Evolutionary conservation across 1,284 basidiomycete genomes (phyloP).

Genomic region (Melampsora abietis-canadensis): DNA sequence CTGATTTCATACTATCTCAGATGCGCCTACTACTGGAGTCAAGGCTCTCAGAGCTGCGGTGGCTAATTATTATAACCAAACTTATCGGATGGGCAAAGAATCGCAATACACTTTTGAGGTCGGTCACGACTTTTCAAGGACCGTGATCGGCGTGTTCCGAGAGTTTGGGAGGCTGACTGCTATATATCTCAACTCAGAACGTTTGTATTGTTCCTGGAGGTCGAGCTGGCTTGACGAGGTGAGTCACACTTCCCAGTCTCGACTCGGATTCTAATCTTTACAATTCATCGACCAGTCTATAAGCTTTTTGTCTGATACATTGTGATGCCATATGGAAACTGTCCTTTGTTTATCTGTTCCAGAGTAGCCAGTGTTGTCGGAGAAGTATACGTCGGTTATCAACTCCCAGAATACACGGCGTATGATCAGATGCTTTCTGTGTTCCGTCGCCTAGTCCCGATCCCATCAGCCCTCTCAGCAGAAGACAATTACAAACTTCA

Average conservation of each 20-base stretch:
- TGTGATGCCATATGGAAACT: neutral
- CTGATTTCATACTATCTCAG: constrained; percentile 60
- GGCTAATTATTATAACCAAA: constrained; percentile 78
- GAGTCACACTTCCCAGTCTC: neutral
- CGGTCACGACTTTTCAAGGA: constrained; percentile 54
- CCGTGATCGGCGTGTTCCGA: neutral
- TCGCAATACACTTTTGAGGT: constrained; percentile 87
- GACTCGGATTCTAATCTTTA: neutral
- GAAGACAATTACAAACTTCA: constrained; percentile 45
- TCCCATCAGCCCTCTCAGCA: constrained; percentile 64
- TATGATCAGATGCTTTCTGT: constrained; percentile 70
- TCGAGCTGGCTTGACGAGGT: constrained; percentile 70
- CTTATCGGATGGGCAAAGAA: constrained; percentile 72
- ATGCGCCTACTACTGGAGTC: constrained; percentile 87
- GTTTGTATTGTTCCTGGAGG: constrained; percentile 88
- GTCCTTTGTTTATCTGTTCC: neutral
- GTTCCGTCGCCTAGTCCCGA: constrained; percentile 82
- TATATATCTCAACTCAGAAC: neutral
- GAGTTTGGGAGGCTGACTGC: neutral
- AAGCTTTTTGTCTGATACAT: neutral
- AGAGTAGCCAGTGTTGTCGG: constrained; percentile 86
- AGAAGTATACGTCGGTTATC: constrained; percentile 60
- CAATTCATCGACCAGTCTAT: neutral
- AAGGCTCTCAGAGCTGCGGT: constrained; percentile 65
- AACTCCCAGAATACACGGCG: constrained; percentile 52